Base-by-base conservation (phyloP, 176 grass and related monocot genomes). In the Eragrostis nindensis region DNA sequence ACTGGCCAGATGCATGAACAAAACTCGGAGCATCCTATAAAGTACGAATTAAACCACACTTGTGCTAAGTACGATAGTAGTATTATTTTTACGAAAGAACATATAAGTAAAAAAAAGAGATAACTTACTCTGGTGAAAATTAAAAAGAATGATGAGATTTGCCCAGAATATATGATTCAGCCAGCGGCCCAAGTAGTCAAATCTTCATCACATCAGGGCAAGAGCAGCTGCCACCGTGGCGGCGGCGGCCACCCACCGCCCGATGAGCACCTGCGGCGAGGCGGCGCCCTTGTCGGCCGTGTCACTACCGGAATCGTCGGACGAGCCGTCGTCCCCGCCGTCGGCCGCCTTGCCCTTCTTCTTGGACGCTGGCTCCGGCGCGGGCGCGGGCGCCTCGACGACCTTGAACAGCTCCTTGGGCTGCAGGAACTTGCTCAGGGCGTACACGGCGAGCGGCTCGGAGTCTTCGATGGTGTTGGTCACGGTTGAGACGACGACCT, bases 401-500 rank as follows among this genome's bases (percentile, higher is more conserved):
- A 73, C 76, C 85, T 91, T 97, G 85, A 84, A 97, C 26, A 97
- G 46, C 78, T 97, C 93, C 72, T 87, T 86, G 16, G 93, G 93
- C 72, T 93, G 40, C n/a, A 97, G 79, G 67, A 97, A 89, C 55
- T 88, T 91, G 84, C 38, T 25, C 11, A 97, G 84, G 30, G 87
- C 81, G 78, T 93, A 97, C 24, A 89, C 69, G 4, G 75, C 88
- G 24, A 97, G 77, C n/a, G 90, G 93, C 45, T 97, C 93, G 25
- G 68, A 41, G 74, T 97, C 93, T 13, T 45, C 82, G 41, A 97
- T 79, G 5, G 90, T 92, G 70, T 53, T 73, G 4, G 78, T 84
- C 75, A 95, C 6, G 54, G 36, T 71, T 62, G 87, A 76, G 4
- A 67, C 82, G 36, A 76, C 62, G 11, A 85, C 88, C 30, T 49